These are phyloP conservation scores for Fonsecaea pedrosoi DNA, from an alignment of 2,329 filamentous ascomycete genomes.

Conservation along the genomic window DNA sequence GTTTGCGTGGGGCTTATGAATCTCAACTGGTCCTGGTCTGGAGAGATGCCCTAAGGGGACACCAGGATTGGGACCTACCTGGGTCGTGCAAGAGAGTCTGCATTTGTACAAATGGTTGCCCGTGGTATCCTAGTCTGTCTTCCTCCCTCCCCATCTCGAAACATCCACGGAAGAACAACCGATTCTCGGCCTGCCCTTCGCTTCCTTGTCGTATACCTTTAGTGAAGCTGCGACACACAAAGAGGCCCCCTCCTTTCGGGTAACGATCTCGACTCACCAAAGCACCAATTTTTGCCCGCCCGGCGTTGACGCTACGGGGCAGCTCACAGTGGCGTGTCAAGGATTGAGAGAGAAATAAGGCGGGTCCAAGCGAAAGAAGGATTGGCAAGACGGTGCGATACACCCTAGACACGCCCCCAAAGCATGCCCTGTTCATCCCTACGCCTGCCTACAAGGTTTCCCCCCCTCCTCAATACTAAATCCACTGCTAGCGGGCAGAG, in stretches of 20 bases:
- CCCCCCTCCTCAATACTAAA: slow-evolving; percentile 19
- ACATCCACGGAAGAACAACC: neutral
- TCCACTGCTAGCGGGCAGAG: slow-evolving; percentile 22
- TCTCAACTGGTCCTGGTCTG: slow-evolving; percentile 20
- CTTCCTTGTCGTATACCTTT: slow-evolving; percentile 5
- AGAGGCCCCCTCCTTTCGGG: slow-evolving; percentile 10
- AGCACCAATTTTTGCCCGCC: slow-evolving; percentile 30
- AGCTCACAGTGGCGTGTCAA: slow-evolving; percentile 26
- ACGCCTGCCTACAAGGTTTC: slow-evolving; percentile 12
- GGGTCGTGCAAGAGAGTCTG: slow-evolving; percentile 17
- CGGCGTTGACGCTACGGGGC: slow-evolving; percentile 13
- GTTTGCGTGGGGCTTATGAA: slow-evolving; percentile 30
- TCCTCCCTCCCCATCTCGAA: slow-evolving; percentile 7
- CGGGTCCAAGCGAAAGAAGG: slow-evolving; percentile 32
- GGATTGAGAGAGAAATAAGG: slow-evolving; percentile 20
- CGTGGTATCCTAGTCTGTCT: slow-evolving; percentile 16
- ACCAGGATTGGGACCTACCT: slow-evolving; percentile 7
- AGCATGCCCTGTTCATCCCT: slow-evolving; percentile 20
- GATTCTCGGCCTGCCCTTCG: slow-evolving; percentile 7
- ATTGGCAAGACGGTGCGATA: slow-evolving; percentile 25
- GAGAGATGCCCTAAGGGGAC: slow-evolving; percentile 11
- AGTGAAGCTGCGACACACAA: slow-evolving; percentile 13
- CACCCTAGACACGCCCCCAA: slow-evolving; percentile 23
- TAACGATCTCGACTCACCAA: slow-evolving; percentile 27
- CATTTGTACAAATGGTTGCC: slow-evolving; percentile 28